Conservation (phyloP, 169 alveolate genomes). For the Plasmodium reichenowi region DNA sequence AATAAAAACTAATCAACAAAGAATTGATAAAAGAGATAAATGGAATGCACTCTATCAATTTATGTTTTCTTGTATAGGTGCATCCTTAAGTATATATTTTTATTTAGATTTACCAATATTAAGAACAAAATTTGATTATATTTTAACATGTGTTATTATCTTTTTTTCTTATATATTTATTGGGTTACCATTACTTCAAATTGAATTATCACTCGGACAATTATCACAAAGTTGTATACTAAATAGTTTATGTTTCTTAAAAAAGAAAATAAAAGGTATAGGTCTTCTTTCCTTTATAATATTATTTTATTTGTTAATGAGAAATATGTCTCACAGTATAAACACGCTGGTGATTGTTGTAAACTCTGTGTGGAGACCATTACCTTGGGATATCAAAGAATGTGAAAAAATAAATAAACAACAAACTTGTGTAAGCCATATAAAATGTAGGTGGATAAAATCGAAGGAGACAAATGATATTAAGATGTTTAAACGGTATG, state of each 20-base stretch:
- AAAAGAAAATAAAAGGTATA: constrained; percentile 43
- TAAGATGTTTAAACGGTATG: background rate
- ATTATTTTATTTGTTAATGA: constrained; percentile 16
- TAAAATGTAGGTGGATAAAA: constrained; percentile 45
- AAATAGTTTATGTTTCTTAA: constrained; percentile 47
- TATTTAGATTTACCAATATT: constrained; percentile 58
- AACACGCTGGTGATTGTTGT: constrained; percentile 14
- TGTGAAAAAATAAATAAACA: constrained; percentile 23
- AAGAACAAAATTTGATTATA: constrained; percentile 22
- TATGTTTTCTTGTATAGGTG: constrained; percentile 61
- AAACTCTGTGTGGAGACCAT: constrained; percentile 9
- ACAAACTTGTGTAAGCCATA: constrained; percentile 7
- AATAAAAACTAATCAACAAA: constrained; percentile 48
- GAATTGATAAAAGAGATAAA: constrained; percentile 48
- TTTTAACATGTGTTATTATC: background rate
- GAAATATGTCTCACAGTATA: constrained; percentile 25
- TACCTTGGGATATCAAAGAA: constrained; percentile 44
- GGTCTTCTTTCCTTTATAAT: constrained; percentile 44
- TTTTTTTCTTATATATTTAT: constrained; percentile 44
- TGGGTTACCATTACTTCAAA: constrained; percentile 59
- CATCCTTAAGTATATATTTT: constrained; percentile 46
- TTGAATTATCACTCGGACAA: constrained; percentile 73
- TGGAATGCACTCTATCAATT: constrained; percentile 54
- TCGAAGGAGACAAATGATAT: background rate
- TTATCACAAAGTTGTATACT: constrained; percentile 61